Percentiles rank a stretch among this genome's conserved stretches.
phyloP scores from a whole-genome alignment of 2,329 filamentous ascomycete genomes.

The Colletotrichum simmondsii region DNA sequence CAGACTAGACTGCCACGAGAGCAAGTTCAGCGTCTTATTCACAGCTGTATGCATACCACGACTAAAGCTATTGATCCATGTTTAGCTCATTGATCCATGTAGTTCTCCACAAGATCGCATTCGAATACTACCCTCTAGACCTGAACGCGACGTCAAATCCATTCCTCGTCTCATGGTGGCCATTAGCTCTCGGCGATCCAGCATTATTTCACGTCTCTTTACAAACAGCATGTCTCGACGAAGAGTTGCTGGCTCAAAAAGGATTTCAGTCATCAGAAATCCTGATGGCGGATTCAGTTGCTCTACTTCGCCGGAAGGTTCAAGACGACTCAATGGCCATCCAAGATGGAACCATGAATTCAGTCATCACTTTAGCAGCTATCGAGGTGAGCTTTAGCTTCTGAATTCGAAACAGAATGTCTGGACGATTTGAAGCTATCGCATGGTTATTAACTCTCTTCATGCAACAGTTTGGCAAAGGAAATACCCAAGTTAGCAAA shows the following conservation, averaged over 20 bases:
- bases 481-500: slow-evolving; percentile 53
- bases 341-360: slow-evolving; percentile 66
- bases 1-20: slow-evolving; percentile 60
- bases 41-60: slow-evolving; percentile 57
- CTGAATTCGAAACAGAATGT: accelerated
- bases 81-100: slow-evolving; percentile 32
- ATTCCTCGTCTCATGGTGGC: slow-evolving; percentile 70
- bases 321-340: slow-evolving; percentile 56
- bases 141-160: slow-evolving; percentile 63
- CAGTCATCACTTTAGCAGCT: slow-evolving; percentile 66
- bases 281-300: slow-evolving; percentile 67
- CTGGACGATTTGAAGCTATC: not conserved
- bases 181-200: slow-evolving; percentile 64
- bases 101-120: slow-evolving; percentile 68
- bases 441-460: not conserved
- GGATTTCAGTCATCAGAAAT: slow-evolving; percentile 65
- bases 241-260: slow-evolving; percentile 61
- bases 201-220: slow-evolving; percentile 69
- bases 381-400: slow-evolving; percentile 58
- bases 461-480: slow-evolving; percentile 59
- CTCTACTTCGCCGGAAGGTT: slow-evolving; percentile 61
- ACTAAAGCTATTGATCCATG: not conserved
- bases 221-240: slow-evolving; percentile 67
- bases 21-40: slow-evolving; percentile 65
- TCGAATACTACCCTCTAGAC: slow-evolving; percentile 70